A percentile compares a stretch with the other conserved stretches of the same genome.
phyloP scores from a whole-genome alignment of 164 flowering plant species.

The Tetracentron sinense region DNA sequence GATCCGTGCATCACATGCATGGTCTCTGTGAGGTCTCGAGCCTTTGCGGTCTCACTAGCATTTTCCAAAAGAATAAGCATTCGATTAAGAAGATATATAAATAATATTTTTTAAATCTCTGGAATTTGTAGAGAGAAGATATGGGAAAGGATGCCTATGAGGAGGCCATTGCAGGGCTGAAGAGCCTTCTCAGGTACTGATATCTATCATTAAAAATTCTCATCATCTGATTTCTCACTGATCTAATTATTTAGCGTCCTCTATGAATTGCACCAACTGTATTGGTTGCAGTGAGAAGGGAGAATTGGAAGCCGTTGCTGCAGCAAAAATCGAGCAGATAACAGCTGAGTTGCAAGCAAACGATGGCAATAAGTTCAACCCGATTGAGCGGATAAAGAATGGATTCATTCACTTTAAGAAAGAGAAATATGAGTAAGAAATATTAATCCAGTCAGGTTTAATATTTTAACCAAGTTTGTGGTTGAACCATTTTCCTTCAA shows the following conservation, averaged over 20 bases:
- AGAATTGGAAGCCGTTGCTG: constrained; percentile 53
- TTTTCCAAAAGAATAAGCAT: too few species aligned
- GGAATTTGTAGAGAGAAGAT: constrained; percentile 32
- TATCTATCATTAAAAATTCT: background rate
- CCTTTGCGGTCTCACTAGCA: too few species aligned
- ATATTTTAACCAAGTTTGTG: too few species aligned
- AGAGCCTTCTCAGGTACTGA: constrained; percentile 47
- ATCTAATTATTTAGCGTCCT: too few species aligned
- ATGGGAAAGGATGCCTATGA: constrained; percentile 31
- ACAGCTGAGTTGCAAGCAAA: constrained; percentile 49
- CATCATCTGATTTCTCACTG: too few species aligned
- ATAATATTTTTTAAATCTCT: background rate
- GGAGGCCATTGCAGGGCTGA: constrained; percentile 54
- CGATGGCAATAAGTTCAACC: constrained; percentile 26
- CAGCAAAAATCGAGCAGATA: constrained; percentile 62
- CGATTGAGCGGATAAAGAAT: constrained; percentile 51
- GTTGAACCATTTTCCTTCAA: too few species aligned
- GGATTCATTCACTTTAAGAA: constrained; percentile 76
- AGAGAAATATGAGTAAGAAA: constrained; percentile 71
- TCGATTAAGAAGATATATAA: too few species aligned
- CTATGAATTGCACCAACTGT: too few species aligned
- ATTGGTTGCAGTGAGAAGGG: constrained; percentile 51
- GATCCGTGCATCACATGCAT: too few species aligned
- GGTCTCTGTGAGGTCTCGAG: too few species aligned
- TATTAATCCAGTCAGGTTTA: background rate